A percentile compares a stretch with the other conserved stretches of the same genome.
Evolutionary conservation across 257 asterid genomes (phyloP).

Genomic region (Vinca minor): DNA sequence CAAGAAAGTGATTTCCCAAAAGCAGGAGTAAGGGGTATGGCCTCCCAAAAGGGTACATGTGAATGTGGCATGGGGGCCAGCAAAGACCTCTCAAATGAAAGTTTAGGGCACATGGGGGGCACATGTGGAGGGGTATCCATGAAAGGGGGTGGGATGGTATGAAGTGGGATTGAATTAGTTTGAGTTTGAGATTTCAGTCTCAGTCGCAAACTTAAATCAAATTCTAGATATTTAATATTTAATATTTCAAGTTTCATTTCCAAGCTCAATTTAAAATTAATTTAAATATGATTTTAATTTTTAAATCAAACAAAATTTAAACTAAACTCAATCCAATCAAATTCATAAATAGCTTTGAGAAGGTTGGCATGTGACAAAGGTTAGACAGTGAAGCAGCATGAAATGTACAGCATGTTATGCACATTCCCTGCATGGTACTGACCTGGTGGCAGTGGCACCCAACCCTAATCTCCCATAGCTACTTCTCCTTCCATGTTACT

Average conservation of each 20-base stretch:
- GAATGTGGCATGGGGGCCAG: conserved; percentile 60
- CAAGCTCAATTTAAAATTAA: no score
- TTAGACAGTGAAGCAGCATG: conserved; percentile 66
- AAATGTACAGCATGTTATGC: conserved; percentile 89
- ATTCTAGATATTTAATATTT: no score
- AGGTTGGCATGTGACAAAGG: conserved; percentile 51
- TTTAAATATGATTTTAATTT: no score
- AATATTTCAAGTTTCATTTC: no score
- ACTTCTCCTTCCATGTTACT: conserved; percentile 7
- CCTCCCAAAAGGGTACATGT: conserved; percentile 54
- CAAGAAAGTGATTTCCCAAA: conserved; percentile 21
- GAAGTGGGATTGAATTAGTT: neutral
- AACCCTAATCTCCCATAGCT: no score
- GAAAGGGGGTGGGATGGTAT: neutral
- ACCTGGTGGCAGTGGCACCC: conserved; percentile 13
- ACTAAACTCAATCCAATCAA: no score
- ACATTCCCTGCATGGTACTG: conserved; percentile 78
- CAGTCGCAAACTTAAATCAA: no score
- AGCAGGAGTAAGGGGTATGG: conserved; percentile 18
- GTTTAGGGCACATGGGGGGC: conserved; percentile 49
- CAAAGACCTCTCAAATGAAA: conserved; percentile 12
- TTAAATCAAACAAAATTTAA: no score
- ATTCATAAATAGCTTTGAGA: conserved; percentile 5
- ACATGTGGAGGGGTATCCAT: conserved; percentile 32
- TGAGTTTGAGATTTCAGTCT: no score